These are phyloP conservation scores for Plenodomus lindquistii DNA, from an alignment of 2,329 filamentous ascomycete species.

Conservation along the genomic window DNA sequence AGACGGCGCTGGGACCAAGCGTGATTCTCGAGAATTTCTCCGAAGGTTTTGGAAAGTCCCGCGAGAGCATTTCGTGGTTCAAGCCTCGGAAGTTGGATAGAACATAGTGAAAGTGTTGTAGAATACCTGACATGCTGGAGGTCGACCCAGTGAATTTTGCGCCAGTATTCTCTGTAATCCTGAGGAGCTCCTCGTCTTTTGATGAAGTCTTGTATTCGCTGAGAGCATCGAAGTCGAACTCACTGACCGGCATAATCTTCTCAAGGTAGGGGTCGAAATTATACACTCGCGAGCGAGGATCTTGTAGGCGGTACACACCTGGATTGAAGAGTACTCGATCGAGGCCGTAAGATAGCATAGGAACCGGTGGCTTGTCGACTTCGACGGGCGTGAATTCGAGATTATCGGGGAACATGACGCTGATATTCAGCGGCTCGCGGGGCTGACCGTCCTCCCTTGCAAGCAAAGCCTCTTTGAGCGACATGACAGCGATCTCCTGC, in stretches of 20 bases:
- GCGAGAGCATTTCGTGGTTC: conserved; percentile 68
- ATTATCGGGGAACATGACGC: conserved; percentile 27
- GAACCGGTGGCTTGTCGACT: conserved; percentile 58
- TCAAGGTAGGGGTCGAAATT: conserved; percentile 97
- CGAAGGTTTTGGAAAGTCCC: conserved; percentile 64
- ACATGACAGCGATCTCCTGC: conserved; percentile 15
- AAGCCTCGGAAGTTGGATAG: conserved; percentile 81
- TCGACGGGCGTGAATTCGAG: conserved; percentile 45
- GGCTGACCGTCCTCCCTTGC: conserved; percentile 6
- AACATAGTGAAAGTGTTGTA: conserved; percentile 91
- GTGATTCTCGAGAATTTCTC: conserved; percentile 72
- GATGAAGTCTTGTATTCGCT: conserved; percentile 92
- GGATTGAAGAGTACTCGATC: conserved; percentile 92
- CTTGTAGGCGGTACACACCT: conserved; percentile 86
- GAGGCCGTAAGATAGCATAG: conserved; percentile 71
- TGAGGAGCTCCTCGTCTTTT: conserved; percentile 72
- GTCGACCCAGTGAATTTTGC: conserved; percentile 93
- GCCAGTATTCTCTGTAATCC: conserved; percentile 65
- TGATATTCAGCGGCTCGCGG: conserved; percentile 25
- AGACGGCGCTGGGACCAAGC: conserved; percentile 73
- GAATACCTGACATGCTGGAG: conserved; percentile 88
- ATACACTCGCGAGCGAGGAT: conserved; percentile 82
- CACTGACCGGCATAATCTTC: conserved; percentile 86
- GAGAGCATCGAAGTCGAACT: conserved; percentile 89
- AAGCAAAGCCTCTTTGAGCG: conserved; percentile 28